Base-by-base conservation (phyloP, 306 rosid genomes). In the Vigna unguiculata region DNA sequence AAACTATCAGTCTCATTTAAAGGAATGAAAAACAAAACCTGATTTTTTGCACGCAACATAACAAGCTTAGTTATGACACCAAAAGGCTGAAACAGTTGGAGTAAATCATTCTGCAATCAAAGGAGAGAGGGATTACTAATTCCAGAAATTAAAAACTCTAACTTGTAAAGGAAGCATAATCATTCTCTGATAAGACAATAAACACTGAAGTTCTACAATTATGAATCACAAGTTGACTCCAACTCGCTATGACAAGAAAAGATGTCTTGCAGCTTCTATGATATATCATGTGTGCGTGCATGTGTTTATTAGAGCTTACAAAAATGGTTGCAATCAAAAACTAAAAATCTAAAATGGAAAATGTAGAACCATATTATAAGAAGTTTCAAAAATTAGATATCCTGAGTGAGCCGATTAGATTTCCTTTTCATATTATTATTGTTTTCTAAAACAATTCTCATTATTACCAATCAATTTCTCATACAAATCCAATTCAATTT, bases 41-140 rank as follows among this genome's bases (percentile, higher is more conserved):
- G 98, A 84, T 93, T 93, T 83, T 93, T 93, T 20, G 98, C 98
- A 40, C 98, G 96, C 78, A 93, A 89, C 98, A 93, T 93, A 74
- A 93, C 98, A 55, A 93, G 98, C 89, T 93, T 93, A 43, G 93
- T 90, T 85, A 93, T 93, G 72, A 90, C 96, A 72, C 98, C 98
- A 78, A 93, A 90, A 68, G 96, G 96, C 87, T 89, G 94, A 84
- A 93, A 93, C 78, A 93, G 84, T 88, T 88, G 92, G 70, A 93
- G 98, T 82, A 93, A 85, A 85, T 93, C 98, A 71, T 93, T 93
- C 98, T 93, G 85, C 77, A 41, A 32, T 20, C 17, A 24, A 69
- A 76, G 40, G 80, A 78, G 6, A 53, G 11, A 24, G 58, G 32
- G 45, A 9, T 15, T 53, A 49, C 80, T 32, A 77, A 76, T 34